Evolutionary conservation across 371 early-diverging fungal species (phyloP), one percentile per base, ranked within the genome.

Genomic region (Mortierella sp.): DNA sequence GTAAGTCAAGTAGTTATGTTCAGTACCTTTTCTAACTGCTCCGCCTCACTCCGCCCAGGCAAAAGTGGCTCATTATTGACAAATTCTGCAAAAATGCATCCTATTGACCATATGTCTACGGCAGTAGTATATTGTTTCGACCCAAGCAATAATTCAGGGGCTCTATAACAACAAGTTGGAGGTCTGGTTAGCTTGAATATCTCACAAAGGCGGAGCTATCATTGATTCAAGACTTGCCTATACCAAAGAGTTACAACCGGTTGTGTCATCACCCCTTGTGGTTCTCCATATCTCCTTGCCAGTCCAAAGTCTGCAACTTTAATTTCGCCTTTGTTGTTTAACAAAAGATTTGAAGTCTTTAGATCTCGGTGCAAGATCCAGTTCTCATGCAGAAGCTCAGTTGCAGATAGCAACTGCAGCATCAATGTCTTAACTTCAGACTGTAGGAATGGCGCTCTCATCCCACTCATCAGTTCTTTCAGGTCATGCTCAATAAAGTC

Each of bases 41-140:
- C 94, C 54, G 95, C 92, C 68, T 96, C 96, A 40, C 92, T 91
- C 22, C 88, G 84, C 31, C 95, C 96, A 49, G 89, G 90, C 40
- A 96, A 81, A 17, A 95, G 68, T 13, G 96, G 93, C 61, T 90
- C 86, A 43, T 92, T 89, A 60, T 87, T 86, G 34, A 96, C 75
- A 53, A 98, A 84, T 75, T 98, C 98, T 32, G 93, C 96, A 84
- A 98, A 93, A 53, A 98, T 96, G 69, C 98, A 96, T 1, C 98
- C 98, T 34, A 96, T 90, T 7, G 96, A 95, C 99, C 99, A 99
- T 85, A 99, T 96, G 77, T 99, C 99, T 28, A 99, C 89, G 0
- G 97, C 95, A 0, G 95, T 95, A 1, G 95, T 89, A 84, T 99
- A 99, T 66, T 93, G 89, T 64, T 92, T 95, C 4, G 88, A 89